phyloP scores from a whole-genome alignment of 257 asterid species.

The Solanum medicagineum region DNA sequence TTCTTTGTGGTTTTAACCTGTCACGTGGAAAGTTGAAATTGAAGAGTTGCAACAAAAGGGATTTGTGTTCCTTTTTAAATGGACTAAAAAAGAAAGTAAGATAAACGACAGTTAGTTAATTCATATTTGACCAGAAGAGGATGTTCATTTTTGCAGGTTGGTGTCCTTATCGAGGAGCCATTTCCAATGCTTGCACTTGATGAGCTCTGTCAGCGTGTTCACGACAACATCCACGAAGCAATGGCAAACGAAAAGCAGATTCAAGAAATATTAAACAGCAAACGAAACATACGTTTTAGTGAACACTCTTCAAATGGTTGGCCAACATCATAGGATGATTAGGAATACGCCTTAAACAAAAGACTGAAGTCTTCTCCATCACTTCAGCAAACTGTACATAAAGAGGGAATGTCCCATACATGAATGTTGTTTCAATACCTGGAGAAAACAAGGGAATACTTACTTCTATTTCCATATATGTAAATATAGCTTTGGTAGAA shows the following conservation, averaged over 20 bases:
- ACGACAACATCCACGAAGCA: slow-evolving; percentile 40
- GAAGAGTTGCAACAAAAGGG: neutral
- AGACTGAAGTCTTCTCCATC: neutral
- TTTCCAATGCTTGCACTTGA: slow-evolving; percentile 95
- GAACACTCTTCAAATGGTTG: slow-evolving; percentile 53
- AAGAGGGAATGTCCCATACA: neutral
- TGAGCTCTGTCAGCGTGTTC: slow-evolving; percentile 54
- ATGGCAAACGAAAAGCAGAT: slow-evolving; percentile 44
- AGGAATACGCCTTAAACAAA: neutral
- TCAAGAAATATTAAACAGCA: slow-evolving; percentile 31
- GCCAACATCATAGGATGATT: slow-evolving; percentile 19
- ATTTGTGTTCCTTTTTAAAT: neutral
- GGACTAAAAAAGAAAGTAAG: too few relatives aligned
- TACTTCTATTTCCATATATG: neutral
- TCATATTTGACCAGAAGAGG: neutral
- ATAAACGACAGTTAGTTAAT: neutral
- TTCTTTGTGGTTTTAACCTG: neutral
- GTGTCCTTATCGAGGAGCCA: slow-evolving; percentile 95
- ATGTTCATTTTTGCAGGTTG: slow-evolving; percentile 43
- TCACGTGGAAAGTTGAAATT: neutral
- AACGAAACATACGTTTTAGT: slow-evolving; percentile 13
- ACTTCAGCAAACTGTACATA: neutral
- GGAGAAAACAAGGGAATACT: neutral
- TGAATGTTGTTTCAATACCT: neutral
- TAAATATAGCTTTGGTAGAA: neutral